Conservation (phyloP, 1,284 basidiomycete genomes). For the Austropuccinia psidii region DNA sequence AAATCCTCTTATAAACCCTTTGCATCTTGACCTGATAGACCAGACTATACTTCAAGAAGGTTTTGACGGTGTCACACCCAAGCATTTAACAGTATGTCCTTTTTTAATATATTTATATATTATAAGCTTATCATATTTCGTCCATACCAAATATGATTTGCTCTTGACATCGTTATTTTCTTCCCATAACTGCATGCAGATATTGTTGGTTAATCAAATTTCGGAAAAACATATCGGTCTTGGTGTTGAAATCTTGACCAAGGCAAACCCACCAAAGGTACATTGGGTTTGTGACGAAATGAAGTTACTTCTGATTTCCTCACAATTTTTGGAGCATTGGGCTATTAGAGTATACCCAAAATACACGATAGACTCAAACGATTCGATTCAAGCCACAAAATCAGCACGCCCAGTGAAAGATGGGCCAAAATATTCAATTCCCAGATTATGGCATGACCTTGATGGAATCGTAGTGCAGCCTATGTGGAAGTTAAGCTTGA, state of each 20-base stretch:
- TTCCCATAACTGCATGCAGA: background rate
- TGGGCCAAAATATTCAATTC: conserved; percentile 7
- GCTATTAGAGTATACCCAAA: background rate
- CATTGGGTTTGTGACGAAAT: conserved; percentile 17
- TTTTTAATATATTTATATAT: too few species aligned
- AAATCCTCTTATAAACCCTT: too few species aligned
- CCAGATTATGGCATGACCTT: conserved; percentile 35
- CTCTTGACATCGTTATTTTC: background rate
- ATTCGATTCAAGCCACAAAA: background rate
- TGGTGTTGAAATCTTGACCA: conserved; percentile 10
- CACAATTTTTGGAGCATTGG: conserved; percentile 17
- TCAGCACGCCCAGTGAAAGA: background rate
- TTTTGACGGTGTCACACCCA: conserved; percentile 1
- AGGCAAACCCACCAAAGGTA: conserved; percentile 19
- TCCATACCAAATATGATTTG: background rate
- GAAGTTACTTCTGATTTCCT: background rate
- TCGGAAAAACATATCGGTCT: background rate
- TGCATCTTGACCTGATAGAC: conserved; percentile 6
- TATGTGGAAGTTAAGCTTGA: conserved; percentile 3
- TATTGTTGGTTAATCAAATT: conserved; percentile 1
- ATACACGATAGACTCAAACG: background rate
- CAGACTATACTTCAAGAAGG: conserved; percentile 17
- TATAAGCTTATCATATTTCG: background rate
- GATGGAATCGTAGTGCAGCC: conserved; percentile 8
- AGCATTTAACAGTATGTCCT: conserved; percentile 8